These are phyloP conservation scores for Kuraishia ogatae DNA, from an alignment of 805 yeast species.

Conservation along the genomic window DNA sequence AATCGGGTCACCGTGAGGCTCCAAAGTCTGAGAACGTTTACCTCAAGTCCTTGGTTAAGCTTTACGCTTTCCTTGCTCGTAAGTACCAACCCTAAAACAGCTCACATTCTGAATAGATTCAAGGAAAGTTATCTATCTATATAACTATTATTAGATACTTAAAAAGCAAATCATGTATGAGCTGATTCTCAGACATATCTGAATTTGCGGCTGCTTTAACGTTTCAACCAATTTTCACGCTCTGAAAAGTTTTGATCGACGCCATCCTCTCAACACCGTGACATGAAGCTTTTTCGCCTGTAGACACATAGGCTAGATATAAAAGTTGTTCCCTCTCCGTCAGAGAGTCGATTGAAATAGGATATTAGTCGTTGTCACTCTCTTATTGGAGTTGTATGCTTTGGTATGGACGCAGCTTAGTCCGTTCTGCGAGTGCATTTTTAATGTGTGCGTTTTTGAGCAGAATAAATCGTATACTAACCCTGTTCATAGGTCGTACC, in stretches of 20 bases:
- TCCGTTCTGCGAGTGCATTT: conserved; percentile 30
- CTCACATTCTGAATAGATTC: background rate
- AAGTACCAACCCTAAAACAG: conserved; percentile 35
- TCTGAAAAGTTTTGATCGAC: background rate
- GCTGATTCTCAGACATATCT: background rate
- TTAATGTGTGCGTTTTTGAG: conserved; percentile 35
- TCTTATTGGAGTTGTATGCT: background rate
- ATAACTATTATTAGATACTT: background rate
- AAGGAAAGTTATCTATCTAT: background rate
- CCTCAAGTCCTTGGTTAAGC: conserved; percentile 95
- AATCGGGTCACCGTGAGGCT: conserved; percentile 95
- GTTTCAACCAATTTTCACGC: background rate
- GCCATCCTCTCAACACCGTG: background rate
- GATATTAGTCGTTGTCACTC: background rate
- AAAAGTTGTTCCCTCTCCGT: background rate
- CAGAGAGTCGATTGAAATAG: background rate
- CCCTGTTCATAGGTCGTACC: conserved; percentile 72
- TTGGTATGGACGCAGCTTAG: background rate
- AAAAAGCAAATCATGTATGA: background rate
- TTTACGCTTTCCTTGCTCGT: conserved; percentile 99
- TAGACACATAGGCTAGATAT: background rate
- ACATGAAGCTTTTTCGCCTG: background rate
- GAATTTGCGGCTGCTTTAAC: background rate
- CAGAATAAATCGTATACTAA: conserved; percentile 30
- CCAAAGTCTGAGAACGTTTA: conserved; percentile 99